phyloP scores from a whole-genome alignment of 345 rosid species.

The Sisymbrium irio region DNA sequence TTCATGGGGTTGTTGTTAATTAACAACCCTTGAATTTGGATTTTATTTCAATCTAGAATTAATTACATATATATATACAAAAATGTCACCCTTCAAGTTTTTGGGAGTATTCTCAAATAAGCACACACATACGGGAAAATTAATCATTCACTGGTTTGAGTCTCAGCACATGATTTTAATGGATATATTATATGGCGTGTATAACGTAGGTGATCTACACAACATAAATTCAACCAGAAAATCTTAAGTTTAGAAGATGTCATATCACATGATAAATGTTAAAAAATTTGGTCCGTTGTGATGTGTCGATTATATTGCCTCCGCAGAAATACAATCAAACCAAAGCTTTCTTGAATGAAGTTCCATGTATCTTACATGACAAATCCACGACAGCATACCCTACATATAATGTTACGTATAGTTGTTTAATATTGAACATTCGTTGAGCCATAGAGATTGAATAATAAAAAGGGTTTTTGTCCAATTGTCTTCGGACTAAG shows the following conservation, averaged over 20 bases:
- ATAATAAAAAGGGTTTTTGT: too few species aligned
- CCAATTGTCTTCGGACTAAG: too few species aligned
- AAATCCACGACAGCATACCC: not conserved
- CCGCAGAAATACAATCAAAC: not conserved
- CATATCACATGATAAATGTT: not conserved
- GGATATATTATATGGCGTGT: not conserved
- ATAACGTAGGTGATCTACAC: not conserved
- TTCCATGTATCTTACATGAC: not conserved
- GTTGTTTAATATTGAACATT: not conserved
- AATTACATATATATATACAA: not conserved
- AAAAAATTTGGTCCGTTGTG: not conserved
- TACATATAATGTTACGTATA: too few species aligned
- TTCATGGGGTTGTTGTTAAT: constrained; percentile 20
- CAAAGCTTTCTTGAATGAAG: not conserved
- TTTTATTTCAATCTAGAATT: not conserved
- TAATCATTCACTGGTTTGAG: not conserved
- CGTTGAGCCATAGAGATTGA: not conserved
- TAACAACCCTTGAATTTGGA: constrained; percentile 6
- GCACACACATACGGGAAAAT: not conserved
- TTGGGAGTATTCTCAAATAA: not conserved
- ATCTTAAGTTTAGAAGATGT: not conserved
- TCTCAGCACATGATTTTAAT: not conserved
- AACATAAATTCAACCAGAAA: not conserved
- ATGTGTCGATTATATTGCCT: not conserved
- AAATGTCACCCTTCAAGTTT: constrained; percentile 2